phyloP scores from a whole-genome alignment of 2,329 filamentous ascomycete genomes.

The Penicillium sclerotiorum region DNA sequence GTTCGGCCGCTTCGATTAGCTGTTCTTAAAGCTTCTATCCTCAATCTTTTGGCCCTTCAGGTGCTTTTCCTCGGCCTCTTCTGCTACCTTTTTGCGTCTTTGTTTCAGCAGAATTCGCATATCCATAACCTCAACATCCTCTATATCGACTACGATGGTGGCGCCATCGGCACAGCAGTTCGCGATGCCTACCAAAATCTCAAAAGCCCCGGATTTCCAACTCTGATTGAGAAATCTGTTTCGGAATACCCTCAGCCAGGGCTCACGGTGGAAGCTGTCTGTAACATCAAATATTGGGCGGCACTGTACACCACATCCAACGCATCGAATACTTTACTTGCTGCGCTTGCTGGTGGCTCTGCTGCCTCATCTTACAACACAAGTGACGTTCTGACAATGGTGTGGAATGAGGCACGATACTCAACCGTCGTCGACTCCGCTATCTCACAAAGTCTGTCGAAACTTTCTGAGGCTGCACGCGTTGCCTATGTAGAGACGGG shows the following conservation, averaged over 20 bases:
- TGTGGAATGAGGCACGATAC: slow-evolving; percentile 53
- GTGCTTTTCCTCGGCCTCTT: slow-evolving; percentile 41
- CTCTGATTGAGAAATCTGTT: slow-evolving; percentile 27
- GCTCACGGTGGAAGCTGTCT: slow-evolving; percentile 31
- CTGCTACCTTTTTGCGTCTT: slow-evolving; percentile 41
- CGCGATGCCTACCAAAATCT: slow-evolving; percentile 35
- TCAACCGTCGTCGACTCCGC: slow-evolving; percentile 39
- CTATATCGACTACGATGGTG: slow-evolving; percentile 45
- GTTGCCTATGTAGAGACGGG: slow-evolving; percentile 38
- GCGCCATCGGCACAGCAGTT: slow-evolving; percentile 37
- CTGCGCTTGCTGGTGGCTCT: slow-evolving; percentile 38
- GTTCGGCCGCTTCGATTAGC: slow-evolving; percentile 21
- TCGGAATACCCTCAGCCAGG: slow-evolving; percentile 22
- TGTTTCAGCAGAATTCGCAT: slow-evolving; percentile 37
- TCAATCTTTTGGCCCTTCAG: slow-evolving; percentile 39
- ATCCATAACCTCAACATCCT: slow-evolving; percentile 39
- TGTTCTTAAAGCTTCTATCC: slow-evolving; percentile 19
- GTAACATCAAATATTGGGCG: slow-evolving; percentile 41
- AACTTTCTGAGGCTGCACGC: slow-evolving; percentile 37
- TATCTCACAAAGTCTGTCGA: slow-evolving; percentile 35
- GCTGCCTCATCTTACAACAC: slow-evolving; percentile 40
- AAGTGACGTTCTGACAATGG: slow-evolving; percentile 39
- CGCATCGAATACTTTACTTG: slow-evolving; percentile 41
- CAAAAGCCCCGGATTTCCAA: slow-evolving; percentile 32
- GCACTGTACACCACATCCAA: slow-evolving; percentile 35